Evolutionary conservation across 2,329 filamentous ascomycete species (phyloP).

Genomic region (Aureobasidium pullulans): DNA sequence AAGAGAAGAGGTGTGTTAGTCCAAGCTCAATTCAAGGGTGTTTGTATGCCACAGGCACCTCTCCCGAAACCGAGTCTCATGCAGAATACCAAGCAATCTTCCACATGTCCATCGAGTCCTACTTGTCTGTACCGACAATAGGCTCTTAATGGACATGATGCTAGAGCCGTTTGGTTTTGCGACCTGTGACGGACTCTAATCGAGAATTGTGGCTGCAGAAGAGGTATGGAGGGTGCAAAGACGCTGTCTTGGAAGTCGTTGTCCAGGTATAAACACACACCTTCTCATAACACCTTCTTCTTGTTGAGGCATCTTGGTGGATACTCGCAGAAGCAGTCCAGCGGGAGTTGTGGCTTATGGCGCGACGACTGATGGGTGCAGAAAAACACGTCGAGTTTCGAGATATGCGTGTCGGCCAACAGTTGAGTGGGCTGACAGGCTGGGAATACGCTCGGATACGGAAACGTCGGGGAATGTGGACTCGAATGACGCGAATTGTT

Average conservation of each 20-base stretch:
- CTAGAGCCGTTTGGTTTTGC: background rate
- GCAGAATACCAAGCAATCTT: too few relatives aligned
- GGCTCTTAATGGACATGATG: too few relatives aligned
- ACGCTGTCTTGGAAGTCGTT: background rate
- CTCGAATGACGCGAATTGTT: constrained; percentile 3
- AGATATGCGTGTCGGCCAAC: background rate
- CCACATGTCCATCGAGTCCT: too few relatives aligned
- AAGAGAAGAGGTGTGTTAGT: background rate
- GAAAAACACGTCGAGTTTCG: background rate
- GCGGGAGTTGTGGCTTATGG: background rate
- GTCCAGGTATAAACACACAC: constrained; percentile 20
- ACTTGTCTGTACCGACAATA: too few relatives aligned
- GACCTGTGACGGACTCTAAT: background rate
- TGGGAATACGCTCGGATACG: background rate
- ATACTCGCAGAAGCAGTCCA: background rate
- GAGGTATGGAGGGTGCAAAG: background rate
- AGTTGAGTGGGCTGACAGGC: background rate
- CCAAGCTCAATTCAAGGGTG: background rate
- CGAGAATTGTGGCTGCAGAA: background rate
- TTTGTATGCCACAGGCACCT: background rate
- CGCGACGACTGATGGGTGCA: background rate
- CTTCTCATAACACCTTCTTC: constrained; percentile 33
- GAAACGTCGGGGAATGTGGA: constrained; percentile 6
- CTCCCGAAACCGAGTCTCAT: too few relatives aligned
- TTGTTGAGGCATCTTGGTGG: constrained; percentile 27